These are phyloP conservation scores for Paecilomyces variotii DNA, from an alignment of 2,329 filamentous ascomycete species.

Conservation along the genomic window DNA sequence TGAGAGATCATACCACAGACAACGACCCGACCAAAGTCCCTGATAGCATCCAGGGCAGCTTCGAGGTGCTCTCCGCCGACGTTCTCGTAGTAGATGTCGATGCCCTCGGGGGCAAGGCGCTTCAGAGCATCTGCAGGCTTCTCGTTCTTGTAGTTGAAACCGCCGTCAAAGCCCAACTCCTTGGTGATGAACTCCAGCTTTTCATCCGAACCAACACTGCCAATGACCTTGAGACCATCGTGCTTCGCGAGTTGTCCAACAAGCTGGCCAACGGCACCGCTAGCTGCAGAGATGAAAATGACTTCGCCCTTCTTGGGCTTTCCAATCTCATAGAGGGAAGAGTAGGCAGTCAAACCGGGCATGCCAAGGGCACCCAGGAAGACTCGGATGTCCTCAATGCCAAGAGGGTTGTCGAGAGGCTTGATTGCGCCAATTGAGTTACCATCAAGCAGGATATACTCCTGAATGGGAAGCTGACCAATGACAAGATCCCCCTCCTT, in stretches of 20 bases:
- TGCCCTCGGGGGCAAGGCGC: slow-evolving; percentile 64
- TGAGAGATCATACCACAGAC: slow-evolving; percentile 63
- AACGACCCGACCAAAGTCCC: slow-evolving; percentile 57
- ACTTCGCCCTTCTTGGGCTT: slow-evolving; percentile 70
- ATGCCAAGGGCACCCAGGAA: slow-evolving; percentile 74
- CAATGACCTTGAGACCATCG: slow-evolving; percentile 70
- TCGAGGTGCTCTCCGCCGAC: slow-evolving; percentile 69
- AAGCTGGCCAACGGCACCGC: slow-evolving; percentile 72
- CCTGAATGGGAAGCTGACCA: slow-evolving; percentile 52
- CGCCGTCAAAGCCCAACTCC: slow-evolving; percentile 62
- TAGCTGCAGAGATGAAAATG: slow-evolving; percentile 73
- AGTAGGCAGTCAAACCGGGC: slow-evolving; percentile 69
- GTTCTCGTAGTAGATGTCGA: slow-evolving; percentile 81
- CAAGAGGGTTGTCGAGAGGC: slow-evolving; percentile 58
- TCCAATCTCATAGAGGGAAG: slow-evolving; percentile 65
- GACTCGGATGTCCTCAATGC: slow-evolving; percentile 42
- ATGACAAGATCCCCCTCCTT: slow-evolving; percentile 59
- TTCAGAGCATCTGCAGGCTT: slow-evolving; percentile 58
- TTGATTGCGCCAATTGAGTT: slow-evolving; percentile 36
- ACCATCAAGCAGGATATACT: slow-evolving; percentile 57
- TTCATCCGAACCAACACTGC: slow-evolving; percentile 69
- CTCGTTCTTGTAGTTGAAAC: slow-evolving; percentile 87
- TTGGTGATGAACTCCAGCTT: slow-evolving; percentile 69
- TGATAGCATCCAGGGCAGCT: slow-evolving; percentile 57
- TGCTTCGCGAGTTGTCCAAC: slow-evolving; percentile 79